Conservation (phyloP, 257 asterid species). For the Solanum sitiens region DNA sequence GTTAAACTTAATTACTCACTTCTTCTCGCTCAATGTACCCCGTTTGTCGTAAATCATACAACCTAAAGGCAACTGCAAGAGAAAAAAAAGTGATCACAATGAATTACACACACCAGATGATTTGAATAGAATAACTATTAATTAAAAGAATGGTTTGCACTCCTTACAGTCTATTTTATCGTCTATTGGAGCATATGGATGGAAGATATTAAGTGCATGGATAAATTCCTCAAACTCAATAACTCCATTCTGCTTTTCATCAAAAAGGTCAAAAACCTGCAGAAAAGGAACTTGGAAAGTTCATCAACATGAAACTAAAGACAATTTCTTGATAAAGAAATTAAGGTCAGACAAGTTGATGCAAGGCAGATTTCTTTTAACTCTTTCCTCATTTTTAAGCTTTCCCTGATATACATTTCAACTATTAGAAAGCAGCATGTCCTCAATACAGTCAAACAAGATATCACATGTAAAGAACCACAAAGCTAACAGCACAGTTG, state of each 20-base stretch:
- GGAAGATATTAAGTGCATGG: conserved; percentile 16
- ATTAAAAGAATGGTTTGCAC: background rate
- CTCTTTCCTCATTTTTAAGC: background rate
- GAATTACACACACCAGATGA: background rate
- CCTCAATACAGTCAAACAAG: background rate
- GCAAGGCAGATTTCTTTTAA: background rate
- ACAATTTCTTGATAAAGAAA: background rate
- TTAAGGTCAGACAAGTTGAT: background rate
- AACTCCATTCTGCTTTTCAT: conserved; percentile 15
- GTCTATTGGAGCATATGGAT: conserved; percentile 16
- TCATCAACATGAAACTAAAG: background rate
- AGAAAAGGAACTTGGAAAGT: background rate
- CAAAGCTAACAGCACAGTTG: background rate
- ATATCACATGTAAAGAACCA: background rate
- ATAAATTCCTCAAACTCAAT: conserved; percentile 20
- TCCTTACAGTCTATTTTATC: conserved; percentile 18
- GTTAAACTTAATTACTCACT: conserved; percentile 9
- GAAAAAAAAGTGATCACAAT: background rate
- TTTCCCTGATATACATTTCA: background rate
- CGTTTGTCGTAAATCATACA: conserved; percentile 33
- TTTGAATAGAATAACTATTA: background rate
- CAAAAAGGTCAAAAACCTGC: conserved; percentile 22
- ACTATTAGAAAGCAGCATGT: background rate
- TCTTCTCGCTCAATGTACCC: conserved; percentile 46
- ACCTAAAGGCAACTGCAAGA: conserved; percentile 33